Conservation (phyloP, 139 green algal species). For the Picochlorum costavermella region DNA sequence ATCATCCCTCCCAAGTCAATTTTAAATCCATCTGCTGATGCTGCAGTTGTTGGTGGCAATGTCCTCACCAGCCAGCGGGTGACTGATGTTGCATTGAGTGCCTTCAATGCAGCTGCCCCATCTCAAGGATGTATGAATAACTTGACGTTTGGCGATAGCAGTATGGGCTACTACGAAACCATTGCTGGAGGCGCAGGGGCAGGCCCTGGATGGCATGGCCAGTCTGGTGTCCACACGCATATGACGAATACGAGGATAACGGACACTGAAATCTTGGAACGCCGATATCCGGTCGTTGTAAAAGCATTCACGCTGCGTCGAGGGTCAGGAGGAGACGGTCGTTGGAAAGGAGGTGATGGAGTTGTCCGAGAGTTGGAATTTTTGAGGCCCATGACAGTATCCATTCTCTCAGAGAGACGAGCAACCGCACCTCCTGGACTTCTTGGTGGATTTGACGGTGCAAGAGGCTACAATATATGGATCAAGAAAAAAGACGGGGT, state of each 20-base stretch:
- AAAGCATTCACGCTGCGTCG: constrained; percentile 67
- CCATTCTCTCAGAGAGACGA: constrained; percentile 81
- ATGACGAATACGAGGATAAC: constrained; percentile 99
- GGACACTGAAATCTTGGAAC: constrained; percentile 88
- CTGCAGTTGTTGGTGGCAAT: constrained; percentile 93
- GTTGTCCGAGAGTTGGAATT: constrained; percentile 87
- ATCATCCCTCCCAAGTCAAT: constrained; percentile 47
- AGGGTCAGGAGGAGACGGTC: constrained; percentile 70
- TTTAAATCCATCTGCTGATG: constrained; percentile 40
- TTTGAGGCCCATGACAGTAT: constrained; percentile 65
- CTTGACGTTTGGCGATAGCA: constrained; percentile 89
- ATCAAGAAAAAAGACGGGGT: constrained; percentile 32
- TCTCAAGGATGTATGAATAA: constrained; percentile 99
- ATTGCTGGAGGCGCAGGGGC: constrained; percentile 88
- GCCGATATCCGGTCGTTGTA: constrained; percentile 83
- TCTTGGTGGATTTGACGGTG: constrained; percentile 49
- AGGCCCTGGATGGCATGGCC: constrained; percentile 79
- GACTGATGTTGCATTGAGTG: constrained; percentile 90
- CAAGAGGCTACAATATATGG: constrained; percentile 70
- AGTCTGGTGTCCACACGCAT: constrained; percentile 89
- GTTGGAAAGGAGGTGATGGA: constrained; percentile 75
- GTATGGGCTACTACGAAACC: constrained; percentile 96
- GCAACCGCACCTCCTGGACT: constrained; percentile 69
- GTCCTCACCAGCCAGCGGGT: constrained; percentile 95
- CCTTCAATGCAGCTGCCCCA: constrained; percentile 77